A percentile compares a stretch with the other conserved stretches of the same genome.
These are phyloP conservation scores for Talaromyces sp. DNA, from an alignment of 2,329 filamentous ascomycete genomes.

Conservation along the genomic window DNA sequence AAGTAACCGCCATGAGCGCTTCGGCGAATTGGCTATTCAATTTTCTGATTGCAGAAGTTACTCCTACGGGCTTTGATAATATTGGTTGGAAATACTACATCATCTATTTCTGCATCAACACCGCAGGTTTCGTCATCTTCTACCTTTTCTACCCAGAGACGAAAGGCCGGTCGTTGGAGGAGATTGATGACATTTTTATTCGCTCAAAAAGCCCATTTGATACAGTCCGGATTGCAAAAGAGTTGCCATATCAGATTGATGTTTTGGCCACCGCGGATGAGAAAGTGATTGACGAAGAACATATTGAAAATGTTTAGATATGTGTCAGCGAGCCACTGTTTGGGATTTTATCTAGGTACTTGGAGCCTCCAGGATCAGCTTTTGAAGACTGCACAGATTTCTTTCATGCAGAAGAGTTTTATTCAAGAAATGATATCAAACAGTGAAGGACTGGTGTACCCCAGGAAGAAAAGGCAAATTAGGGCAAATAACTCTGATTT, in stretches of 20 bases:
- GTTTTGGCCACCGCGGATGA: constrained; percentile 12
- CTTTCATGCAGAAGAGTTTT: no score
- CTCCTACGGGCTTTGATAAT: constrained; percentile 53
- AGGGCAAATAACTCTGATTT: no score
- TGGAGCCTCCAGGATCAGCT: no score
- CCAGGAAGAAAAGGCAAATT: no score
- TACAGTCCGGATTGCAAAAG: constrained; percentile 18
- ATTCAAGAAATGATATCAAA: no score
- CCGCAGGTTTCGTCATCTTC: constrained; percentile 40
- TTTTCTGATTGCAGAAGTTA: constrained; percentile 55
- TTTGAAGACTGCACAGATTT: no score
- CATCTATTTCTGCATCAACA: constrained; percentile 44
- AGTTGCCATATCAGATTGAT: constrained; percentile 21
- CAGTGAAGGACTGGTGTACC: no score
- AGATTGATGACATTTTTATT: constrained; percentile 26
- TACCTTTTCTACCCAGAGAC: constrained; percentile 36
- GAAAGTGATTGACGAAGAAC: not conserved
- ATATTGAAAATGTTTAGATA: constrained; percentile 5
- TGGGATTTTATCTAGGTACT: not conserved
- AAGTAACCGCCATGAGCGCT: constrained; percentile 39
- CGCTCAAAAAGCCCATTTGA: constrained; percentile 17
- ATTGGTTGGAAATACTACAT: constrained; percentile 52
- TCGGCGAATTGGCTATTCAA: constrained; percentile 55
- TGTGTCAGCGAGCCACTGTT: not conserved
- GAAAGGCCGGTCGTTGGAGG: constrained; percentile 24